phyloP scores from a whole-genome alignment of 805 yeast species.

The Myxozyma mucilagina region DNA sequence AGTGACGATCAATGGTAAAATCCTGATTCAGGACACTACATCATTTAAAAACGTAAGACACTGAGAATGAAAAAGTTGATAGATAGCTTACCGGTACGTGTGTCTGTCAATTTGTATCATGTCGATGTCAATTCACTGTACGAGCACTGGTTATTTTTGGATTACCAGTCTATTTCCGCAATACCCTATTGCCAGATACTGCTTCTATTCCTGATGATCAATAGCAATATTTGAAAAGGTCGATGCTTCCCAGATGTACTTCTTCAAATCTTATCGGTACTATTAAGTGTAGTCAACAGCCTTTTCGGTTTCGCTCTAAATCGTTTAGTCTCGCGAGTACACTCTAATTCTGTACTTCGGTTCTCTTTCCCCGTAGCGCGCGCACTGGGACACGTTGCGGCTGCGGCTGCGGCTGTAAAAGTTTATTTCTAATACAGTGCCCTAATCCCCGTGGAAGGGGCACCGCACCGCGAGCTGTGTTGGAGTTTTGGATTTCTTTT shows the following conservation, averaged over 20 bases:
- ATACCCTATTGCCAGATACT: too few relatives aligned
- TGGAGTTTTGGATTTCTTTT: too few relatives aligned
- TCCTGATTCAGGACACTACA: constrained; percentile 82
- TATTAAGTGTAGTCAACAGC: too few relatives aligned
- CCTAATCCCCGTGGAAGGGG: not conserved
- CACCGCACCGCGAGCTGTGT: not conserved
- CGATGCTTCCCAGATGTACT: too few relatives aligned
- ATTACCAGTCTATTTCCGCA: too few relatives aligned
- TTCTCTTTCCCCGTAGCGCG: not conserved
- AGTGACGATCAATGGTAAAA: constrained; percentile 84
- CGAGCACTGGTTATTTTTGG: too few relatives aligned
- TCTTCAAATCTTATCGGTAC: too few relatives aligned
- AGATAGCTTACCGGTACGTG: constrained; percentile 24
- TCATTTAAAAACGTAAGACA: not conserved
- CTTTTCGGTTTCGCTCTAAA: not conserved
- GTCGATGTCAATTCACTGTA: too few relatives aligned
- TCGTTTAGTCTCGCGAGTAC: not conserved
- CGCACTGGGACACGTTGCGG: not conserved
- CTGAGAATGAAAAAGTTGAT: not conserved
- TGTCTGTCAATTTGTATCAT: constrained; percentile 21
- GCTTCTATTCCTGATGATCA: too few relatives aligned
- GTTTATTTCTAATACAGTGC: not conserved
- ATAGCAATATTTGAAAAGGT: too few relatives aligned
- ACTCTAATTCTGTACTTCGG: not conserved
- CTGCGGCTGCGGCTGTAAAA: not conserved